Evolutionary conservation across 1,139 yeast species (phyloP).

Genomic region (Yamadazyma songkhlaensis): DNA sequence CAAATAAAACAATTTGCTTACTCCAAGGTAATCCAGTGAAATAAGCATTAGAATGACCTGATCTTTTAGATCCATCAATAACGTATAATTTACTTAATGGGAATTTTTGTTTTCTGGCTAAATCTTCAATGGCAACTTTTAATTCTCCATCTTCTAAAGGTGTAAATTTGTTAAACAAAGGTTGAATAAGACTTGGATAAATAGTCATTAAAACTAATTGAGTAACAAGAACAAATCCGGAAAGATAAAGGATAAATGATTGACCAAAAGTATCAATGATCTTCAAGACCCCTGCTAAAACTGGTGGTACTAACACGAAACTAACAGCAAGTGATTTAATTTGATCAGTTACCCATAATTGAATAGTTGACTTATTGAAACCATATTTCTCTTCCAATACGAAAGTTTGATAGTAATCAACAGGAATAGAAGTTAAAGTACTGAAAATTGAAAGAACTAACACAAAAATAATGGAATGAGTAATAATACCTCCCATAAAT

Average conservation of each 20-base stretch:
- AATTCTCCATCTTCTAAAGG: constrained; percentile 91
- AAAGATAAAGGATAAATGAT: constrained; percentile 73
- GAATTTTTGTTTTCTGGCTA: constrained; percentile 74
- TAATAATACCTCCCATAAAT: constrained; percentile 52
- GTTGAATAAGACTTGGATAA: constrained; percentile 82
- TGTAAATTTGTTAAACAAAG: constrained; percentile 84
- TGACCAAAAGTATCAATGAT: constrained; percentile 80
- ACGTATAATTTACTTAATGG: constrained; percentile 84
- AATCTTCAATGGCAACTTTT: constrained; percentile 72
- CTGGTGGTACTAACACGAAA: constrained; percentile 65
- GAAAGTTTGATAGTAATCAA: constrained; percentile 73
- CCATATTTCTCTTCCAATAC: constrained; percentile 91
- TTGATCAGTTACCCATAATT: constrained; percentile 69
- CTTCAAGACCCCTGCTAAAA: constrained; percentile 71
- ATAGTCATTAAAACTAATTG: constrained; percentile 73
- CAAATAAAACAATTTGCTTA: constrained; percentile 89
- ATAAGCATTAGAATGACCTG: constrained; percentile 94
- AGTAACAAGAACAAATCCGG: constrained; percentile 66
- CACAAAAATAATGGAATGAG: constrained; percentile 68
- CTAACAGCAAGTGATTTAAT: constrained; percentile 58
- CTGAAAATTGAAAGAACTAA: constrained; percentile 42
- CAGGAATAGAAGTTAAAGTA: constrained; percentile 59
- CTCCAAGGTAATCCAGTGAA: constrained; percentile 96
- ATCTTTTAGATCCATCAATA: constrained; percentile 92
- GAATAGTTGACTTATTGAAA: constrained; percentile 77